Evolutionary conservation across 2,329 filamentous ascomycete species (phyloP), one percentile per base, ranked within the genome.

Genomic region (Penicillium oxalicum): DNA sequence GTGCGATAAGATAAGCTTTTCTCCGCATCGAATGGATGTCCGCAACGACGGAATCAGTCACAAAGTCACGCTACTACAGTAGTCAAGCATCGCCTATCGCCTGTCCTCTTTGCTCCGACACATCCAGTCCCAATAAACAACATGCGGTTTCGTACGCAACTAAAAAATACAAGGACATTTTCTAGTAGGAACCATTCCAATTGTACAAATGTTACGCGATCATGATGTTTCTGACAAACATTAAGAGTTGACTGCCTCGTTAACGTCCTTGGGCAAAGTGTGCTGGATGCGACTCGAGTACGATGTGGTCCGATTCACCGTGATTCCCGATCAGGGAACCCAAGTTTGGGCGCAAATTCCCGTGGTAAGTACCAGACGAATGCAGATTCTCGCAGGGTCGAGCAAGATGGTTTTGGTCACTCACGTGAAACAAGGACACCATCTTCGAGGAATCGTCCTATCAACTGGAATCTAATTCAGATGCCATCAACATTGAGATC

Each of bases 401-500:
- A 8, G 29, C 8, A 11, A 32, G n/a, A 9, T 27, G 11, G 4
- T 18, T 33, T 7, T 18, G 27, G 44, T 38, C 42, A 45, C 45
- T 47, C 13, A 50, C 43, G 44, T 11, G 7, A 4, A 7, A 1
- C 47, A 56, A 70, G 78, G 88, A 95, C 64, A 84, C 89, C 59
- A 89, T 98, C 61, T 97, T 98, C 69, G 88, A 94, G 80, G 64
- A 67, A 49, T 54, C 56, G 8, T 90, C 65, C 57, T 95, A 94
- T 73, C 81, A 83, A 46, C 84, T 97, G 58, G 86, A 95, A 67
- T 95, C 91, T 43, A 87, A 87, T 44, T 86, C 90, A 41, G 95
- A 95, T 70, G 88, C 90, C 45, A 96, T 98, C 72, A 96, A 98
- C 71, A 84, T 98, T 55, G 93, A 98, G 72, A 81, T 98, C 1